Evolutionary conservation across 1,284 basidiomycete species (phyloP), one percentile per base, ranked within the genome.

Genomic region (Agaricales sp.): DNA sequence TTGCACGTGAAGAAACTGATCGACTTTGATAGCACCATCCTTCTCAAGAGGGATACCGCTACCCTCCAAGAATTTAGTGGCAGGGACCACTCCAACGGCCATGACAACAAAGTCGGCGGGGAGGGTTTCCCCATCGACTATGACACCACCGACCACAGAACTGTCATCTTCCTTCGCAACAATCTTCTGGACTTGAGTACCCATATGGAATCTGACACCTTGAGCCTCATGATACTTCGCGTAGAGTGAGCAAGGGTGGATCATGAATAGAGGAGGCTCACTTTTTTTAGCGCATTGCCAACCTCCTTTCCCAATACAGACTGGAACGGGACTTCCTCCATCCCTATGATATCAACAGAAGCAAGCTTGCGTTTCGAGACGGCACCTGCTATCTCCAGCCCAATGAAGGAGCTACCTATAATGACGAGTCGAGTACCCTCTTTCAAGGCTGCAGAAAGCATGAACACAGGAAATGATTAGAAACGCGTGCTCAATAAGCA

Each of bases 361-460:
- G 79, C 81, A 14, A 87, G 78, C 65, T 84, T 87, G 50, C 84
- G 82, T 60, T 84, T 85, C 3, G 80, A 62, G 0, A 91, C 68
- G 0, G 90, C 87, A 13, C 74, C 77, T 3, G 91, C 90, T 8
- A 92, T 71, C 64, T 98, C 93, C 87, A 97, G 91, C 48, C 88
- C 85, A 59, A 98, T 98, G 68, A 96, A 97, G 16, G 87, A 90
- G 25, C 84, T 87, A 1, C 93, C 93, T 54, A 96, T 87, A 25
- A 96, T 78, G 25, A 93, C 89, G 45, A 90, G 66, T 49, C 80
- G 76, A 59, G 89, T 86, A 22, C 87, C 87, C 59, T 85, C 80
- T 60, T 79, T 67, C 8, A 75, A 75, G 46, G 70, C 78, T 80
- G 50, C 24, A 37, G 20, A 13, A 14, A 22, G 3, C 2, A 50